Evolutionary conservation across 164 flowering plant genomes (phyloP).

Genomic region (Macadamia integrifolia): DNA sequence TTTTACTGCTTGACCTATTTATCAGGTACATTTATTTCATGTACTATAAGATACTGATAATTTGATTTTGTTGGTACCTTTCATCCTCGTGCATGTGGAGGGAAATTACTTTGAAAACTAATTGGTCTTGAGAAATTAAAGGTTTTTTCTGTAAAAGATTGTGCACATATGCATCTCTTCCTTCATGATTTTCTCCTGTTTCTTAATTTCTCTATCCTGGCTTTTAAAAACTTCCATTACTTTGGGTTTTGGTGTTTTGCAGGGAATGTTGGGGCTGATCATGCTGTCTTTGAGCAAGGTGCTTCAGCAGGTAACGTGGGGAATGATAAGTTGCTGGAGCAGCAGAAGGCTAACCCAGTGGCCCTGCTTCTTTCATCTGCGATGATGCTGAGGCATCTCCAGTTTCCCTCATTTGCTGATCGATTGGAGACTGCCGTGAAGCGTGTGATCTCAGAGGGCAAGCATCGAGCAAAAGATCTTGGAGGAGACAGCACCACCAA

Average conservation of each 20-base stretch:
- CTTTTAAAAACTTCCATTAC: not conserved
- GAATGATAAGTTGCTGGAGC: not conserved
- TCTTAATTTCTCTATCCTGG: not conserved
- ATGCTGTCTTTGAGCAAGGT: not conserved
- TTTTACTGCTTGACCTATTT: too few species aligned
- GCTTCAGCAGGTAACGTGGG: not conserved
- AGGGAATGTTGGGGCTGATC: not conserved
- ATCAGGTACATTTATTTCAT: too few species aligned
- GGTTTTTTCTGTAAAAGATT: too few species aligned
- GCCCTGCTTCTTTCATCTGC: not conserved
- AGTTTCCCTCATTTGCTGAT: not conserved
- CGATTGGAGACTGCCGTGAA: not conserved
- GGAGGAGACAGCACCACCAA: not conserved
- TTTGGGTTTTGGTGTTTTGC: not conserved
- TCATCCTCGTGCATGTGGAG: too few species aligned
- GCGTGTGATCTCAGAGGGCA: not conserved
- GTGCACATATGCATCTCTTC: not conserved
- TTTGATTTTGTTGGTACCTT: too few species aligned
- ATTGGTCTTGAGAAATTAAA: too few species aligned
- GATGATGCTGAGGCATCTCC: not conserved
- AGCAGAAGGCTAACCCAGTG: not conserved
- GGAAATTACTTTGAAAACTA: too few species aligned
- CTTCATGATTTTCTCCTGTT: not conserved
- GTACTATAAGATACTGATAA: too few species aligned
- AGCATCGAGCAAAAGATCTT: not conserved